Conservation (phyloP, 495 filamentous ascomycete genomes). For the Aspergillus nanangensis region DNA sequence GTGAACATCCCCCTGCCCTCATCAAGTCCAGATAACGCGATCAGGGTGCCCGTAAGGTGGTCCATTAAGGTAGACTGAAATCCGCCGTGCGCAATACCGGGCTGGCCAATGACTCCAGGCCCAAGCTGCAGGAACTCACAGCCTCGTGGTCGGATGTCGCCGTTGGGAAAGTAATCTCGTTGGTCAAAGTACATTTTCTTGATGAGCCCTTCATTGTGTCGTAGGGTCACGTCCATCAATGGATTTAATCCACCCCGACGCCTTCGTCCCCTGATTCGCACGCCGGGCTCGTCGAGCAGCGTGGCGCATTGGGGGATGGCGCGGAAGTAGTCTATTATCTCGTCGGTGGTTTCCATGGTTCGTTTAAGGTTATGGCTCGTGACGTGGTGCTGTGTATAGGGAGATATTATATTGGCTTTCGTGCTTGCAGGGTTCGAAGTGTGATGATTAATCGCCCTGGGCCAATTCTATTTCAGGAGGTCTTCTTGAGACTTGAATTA, state of each 20-base stretch:
- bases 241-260: not conserved
- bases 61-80: constrained; percentile 10
- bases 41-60: constrained; percentile 5
- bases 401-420: too few relatives aligned
- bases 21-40: constrained; percentile 2
- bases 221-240: not conserved
- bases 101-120: constrained; percentile 1
- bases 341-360: too few relatives aligned
- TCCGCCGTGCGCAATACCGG: constrained; percentile 7
- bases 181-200: not conserved
- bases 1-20: constrained; percentile 10
- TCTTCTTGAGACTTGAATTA: too few relatives aligned
- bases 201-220: not conserved
- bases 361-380: too few relatives aligned
- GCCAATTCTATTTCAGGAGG: too few relatives aligned
- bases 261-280: not conserved
- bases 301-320: not conserved
- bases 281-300: not conserved
- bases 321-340: not conserved
- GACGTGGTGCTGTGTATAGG: too few relatives aligned
- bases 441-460: too few relatives aligned
- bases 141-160: too few relatives aligned
- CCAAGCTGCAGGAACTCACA: constrained; percentile 4
- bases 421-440: too few relatives aligned
- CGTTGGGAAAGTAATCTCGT: not conserved